Evolutionary conservation across 2,329 filamentous ascomycete species (phyloP).

Genomic region (Alternaria atra): DNA sequence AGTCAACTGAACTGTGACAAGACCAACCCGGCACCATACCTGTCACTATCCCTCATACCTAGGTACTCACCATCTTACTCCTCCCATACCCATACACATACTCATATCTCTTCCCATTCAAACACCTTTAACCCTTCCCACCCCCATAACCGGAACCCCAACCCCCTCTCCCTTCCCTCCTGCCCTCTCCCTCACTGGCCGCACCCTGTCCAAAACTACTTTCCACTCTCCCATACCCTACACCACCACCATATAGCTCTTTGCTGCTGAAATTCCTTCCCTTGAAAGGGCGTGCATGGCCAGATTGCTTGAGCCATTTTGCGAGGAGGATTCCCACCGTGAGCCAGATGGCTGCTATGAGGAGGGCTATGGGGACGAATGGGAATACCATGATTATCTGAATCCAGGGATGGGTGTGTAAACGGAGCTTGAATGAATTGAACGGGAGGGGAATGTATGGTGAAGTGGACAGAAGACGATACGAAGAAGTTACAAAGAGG

Average conservation of each 20-base stretch:
- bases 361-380: conserved; percentile 24
- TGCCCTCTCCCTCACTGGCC: not conserved
- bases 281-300: conserved; percentile 23
- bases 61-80: too few species aligned
- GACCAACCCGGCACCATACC: not conserved
- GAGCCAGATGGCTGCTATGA: conserved; percentile 28
- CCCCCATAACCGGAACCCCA: conserved; percentile 22
- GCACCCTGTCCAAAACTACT: not conserved
- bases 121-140: conserved; percentile 29
- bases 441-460: too few species aligned
- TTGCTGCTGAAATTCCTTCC: conserved; percentile 12
- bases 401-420: too few species aligned
- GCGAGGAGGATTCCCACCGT: conserved; percentile 28
- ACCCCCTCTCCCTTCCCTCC: conserved; percentile 11
- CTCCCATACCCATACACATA: not conserved
- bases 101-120: not conserved
- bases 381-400: conserved; percentile 6
- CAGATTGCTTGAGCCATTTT: conserved; percentile 30
- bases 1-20: too few species aligned
- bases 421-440: too few species aligned
- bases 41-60: too few species aligned
- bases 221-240: conserved; percentile 17
- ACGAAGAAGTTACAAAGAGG: not conserved
- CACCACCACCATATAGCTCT: conserved; percentile 19
- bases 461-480: not conserved